These are phyloP conservation scores for Entomortierella parvispora DNA, from an alignment of 192 early-diverging fungal genomes.

Conservation along the genomic window DNA sequence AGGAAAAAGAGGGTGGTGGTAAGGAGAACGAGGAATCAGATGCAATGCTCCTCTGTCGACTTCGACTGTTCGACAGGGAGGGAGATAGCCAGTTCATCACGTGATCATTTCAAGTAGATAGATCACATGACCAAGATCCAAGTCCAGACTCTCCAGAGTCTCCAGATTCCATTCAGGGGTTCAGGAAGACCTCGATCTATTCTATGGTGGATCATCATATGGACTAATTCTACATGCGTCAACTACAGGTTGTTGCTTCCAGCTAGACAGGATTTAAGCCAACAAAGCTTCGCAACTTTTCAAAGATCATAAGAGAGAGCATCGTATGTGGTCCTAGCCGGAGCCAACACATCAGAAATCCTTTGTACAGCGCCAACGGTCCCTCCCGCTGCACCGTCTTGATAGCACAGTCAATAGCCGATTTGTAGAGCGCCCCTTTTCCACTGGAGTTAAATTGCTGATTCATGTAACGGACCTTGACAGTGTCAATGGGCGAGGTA, in stretches of 20 bases:
- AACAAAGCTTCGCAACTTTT: slow-evolving; percentile 50
- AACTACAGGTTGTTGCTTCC: no score
- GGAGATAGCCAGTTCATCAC: no score
- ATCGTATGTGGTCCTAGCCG: slow-evolving; percentile 66
- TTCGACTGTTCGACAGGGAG: no score
- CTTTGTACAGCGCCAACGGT: slow-evolving; percentile 57
- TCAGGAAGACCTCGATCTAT: no score
- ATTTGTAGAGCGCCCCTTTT: slow-evolving; percentile 28
- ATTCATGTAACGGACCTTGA: slow-evolving; percentile 55
- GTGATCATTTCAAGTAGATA: no score
- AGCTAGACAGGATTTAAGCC: slow-evolving; percentile 52
- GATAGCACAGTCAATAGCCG: slow-evolving; percentile 39
- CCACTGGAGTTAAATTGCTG: slow-evolving; percentile 48
- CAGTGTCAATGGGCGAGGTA: slow-evolving; percentile 47
- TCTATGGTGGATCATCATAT: no score
- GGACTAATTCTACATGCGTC: no score
- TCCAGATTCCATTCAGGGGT: no score
- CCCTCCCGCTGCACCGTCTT: slow-evolving; percentile 57
- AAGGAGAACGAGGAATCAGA: neutral
- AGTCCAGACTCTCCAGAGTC: no score
- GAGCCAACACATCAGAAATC: slow-evolving; percentile 61
- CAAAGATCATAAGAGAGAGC: slow-evolving; percentile 60
- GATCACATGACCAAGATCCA: no score
- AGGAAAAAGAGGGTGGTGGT: neutral
- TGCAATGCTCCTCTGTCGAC: no score